phyloP scores from a whole-genome alignment of 495 filamentous ascomycete genomes.

The Neurospora sp. region DNA sequence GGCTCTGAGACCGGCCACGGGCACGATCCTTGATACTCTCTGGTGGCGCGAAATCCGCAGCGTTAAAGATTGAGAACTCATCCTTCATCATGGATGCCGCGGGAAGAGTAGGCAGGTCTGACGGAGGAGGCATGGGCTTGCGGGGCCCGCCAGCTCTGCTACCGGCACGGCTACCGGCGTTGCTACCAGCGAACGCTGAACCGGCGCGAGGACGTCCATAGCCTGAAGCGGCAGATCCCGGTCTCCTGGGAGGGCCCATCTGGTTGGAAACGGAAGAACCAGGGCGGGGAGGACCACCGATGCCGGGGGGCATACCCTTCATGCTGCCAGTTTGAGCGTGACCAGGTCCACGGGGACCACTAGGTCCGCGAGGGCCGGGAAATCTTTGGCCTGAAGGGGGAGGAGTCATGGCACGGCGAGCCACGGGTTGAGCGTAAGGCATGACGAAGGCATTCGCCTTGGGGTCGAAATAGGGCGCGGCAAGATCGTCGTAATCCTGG shows the following conservation, averaged over 20 bases:
- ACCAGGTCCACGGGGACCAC: slow-evolving; percentile 14
- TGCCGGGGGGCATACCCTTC: slow-evolving; percentile 15
- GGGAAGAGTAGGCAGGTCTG: slow-evolving; percentile 64
- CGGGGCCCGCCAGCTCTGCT: slow-evolving; percentile 26
- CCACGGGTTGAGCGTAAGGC: slow-evolving; percentile 70
- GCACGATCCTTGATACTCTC: slow-evolving; percentile 54
- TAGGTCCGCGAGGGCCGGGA: slow-evolving; percentile 25
- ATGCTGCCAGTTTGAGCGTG: slow-evolving; percentile 27
- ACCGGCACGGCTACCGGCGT: slow-evolving; percentile 8
- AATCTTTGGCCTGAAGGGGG: slow-evolving; percentile 74
- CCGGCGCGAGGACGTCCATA: slow-evolving; percentile 37
- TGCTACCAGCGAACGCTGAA: slow-evolving; percentile 27
- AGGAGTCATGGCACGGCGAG: slow-evolving; percentile 92
- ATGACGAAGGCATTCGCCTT: slow-evolving; percentile 63
- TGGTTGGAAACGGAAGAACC: slow-evolving; percentile 32
- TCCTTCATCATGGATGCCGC: slow-evolving; percentile 80
- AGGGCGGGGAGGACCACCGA: slow-evolving; percentile 31
- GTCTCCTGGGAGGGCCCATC: slow-evolving; percentile 35
- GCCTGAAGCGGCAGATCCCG: slow-evolving; percentile 59
- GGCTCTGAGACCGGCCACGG: slow-evolving; percentile 70
- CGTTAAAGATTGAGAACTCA: slow-evolving; percentile 57
- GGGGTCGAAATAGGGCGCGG: slow-evolving; percentile 60
- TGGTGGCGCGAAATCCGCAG: slow-evolving; percentile 84
- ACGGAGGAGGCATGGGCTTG: slow-evolving; percentile 63
- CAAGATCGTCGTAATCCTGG: neutral